Evolutionary conservation across 495 filamentous ascomycete species (phyloP).

Genomic region (Saxispiralis lemnorum): DNA sequence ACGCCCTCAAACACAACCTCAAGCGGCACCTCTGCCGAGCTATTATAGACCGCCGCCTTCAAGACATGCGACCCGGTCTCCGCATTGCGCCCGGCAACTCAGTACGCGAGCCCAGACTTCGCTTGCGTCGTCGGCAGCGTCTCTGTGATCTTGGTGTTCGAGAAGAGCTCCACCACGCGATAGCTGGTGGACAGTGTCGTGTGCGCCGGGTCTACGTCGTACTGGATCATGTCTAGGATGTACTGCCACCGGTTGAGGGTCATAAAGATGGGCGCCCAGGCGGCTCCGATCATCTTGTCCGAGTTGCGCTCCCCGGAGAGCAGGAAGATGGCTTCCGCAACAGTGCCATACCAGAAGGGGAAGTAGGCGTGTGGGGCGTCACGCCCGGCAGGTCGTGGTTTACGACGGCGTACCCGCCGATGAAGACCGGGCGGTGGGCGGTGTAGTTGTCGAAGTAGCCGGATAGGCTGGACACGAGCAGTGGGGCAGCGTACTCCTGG

Average conservation of each 20-base stretch:
- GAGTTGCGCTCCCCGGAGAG: constrained; percentile 51
- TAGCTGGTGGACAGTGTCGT: constrained; percentile 27
- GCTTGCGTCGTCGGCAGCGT: constrained; percentile 30
- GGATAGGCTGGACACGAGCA: constrained; percentile 36
- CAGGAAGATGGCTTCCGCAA: constrained; percentile 49
- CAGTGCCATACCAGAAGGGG: constrained; percentile 38
- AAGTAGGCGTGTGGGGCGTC: constrained; percentile 17
- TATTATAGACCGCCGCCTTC: constrained; percentile 53
- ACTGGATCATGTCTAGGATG: constrained; percentile 22
- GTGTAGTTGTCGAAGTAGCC: constrained; percentile 35
- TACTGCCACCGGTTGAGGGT: constrained; percentile 23
- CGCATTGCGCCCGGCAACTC: constrained; percentile 32
- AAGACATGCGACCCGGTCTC: constrained; percentile 29
- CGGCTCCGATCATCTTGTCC: constrained; percentile 26
- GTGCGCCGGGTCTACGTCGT: constrained; percentile 17
- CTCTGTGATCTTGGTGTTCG: constrained; percentile 35
- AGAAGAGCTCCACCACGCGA: constrained; percentile 29
- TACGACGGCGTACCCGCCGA: constrained; percentile 29
- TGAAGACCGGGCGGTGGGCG: constrained; percentile 9
- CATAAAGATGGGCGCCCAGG: constrained; percentile 21
- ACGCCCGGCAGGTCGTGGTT: constrained; percentile 30
- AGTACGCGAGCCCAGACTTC: constrained; percentile 35
- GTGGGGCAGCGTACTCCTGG: constrained; percentile 31
- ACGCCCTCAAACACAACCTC: constrained; percentile 38
- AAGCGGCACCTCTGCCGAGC: constrained; percentile 32